Percentiles rank a stretch among this genome's conserved stretches.
Evolutionary conservation across 2,329 filamentous ascomycete species (phyloP).

Genomic region (Eutypella sp.): DNA sequence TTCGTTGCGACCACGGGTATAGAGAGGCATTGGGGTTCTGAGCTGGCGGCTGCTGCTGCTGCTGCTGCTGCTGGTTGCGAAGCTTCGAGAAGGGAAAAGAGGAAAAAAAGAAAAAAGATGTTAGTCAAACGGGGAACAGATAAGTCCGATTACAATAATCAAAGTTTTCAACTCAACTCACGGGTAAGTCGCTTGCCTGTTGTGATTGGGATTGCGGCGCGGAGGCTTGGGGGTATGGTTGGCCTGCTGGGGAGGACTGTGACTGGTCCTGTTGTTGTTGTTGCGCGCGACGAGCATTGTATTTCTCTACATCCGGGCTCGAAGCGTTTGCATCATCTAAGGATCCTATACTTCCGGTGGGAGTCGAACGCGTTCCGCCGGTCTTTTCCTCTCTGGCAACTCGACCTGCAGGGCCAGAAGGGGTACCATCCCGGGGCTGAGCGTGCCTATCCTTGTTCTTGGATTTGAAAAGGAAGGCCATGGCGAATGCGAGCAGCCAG

Average conservation of each 20-base stretch:
- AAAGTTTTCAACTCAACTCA: constrained; percentile 22
- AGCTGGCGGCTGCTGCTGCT: no score
- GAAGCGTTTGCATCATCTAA: constrained; percentile 54
- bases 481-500: constrained; percentile 44
- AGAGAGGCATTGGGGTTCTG: constrained; percentile 67
- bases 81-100: constrained; percentile 36
- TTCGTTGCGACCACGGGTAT: constrained; percentile 93
- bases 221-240: constrained; percentile 16
- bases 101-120: constrained; percentile 3
- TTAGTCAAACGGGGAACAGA: background rate
- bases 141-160: no score
- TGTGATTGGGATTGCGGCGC: constrained; percentile 1
- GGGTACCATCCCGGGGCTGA: constrained; percentile 49
- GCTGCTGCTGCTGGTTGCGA: constrained; percentile 44
- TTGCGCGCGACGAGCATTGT: constrained; percentile 50
- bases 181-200: constrained; percentile 31
- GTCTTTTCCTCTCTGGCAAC: constrained; percentile 52
- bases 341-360: constrained; percentile 74
- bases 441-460: constrained; percentile 66
- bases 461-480: constrained; percentile 80
- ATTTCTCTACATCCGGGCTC: constrained; percentile 59
- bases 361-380: constrained; percentile 56
- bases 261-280: constrained; percentile 51
- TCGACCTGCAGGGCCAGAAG: constrained; percentile 42
- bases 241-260: constrained; percentile 23